Base-by-base conservation (phyloP, 768 basidiomycete genomes). In the Neoboletus subvelutipes region DNA sequence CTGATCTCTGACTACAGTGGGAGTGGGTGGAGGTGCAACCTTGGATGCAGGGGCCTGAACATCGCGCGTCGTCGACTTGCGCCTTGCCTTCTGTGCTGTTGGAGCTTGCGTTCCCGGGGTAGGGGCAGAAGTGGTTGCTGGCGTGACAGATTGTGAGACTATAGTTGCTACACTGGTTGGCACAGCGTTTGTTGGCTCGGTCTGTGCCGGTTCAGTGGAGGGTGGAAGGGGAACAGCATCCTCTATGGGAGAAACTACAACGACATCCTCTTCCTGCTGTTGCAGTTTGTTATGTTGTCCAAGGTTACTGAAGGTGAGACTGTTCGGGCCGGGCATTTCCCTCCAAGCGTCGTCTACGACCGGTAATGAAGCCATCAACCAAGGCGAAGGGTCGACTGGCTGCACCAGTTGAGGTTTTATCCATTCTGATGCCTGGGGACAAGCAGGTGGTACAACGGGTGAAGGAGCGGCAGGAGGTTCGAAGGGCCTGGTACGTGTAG, bases 201-300 rank as follows among this genome's bases (percentile, higher is more conserved):
- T 45, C 60, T 66, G 65, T 29, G 24, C 18, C 2, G 29, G 45
- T 51, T 60, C 65, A 17, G n/a, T 12, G 43, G 45, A 54, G 28
- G 68, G 50, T 24, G 57, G 58, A 36, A 64, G 57, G 57, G 57
- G 51, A 48, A 52, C 20, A 36, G 45, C 46, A 56, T 65, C 57
- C 26, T 68, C 62, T 45, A 49, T 22, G 17, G 64, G 49, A 54
- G 64, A 59, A 54, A 67, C 56, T 28, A 58, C 56, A 37, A 61
- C 36, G 43, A 62, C 52, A 50, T 59, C 64, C 26, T 67, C 75
- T 36, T 75, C 66, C 33, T 76, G 73, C 45, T 78, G 72, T 55
- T 82, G 78, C 49, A 82, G 74, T 59, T 79, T 78, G 57, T 83
- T 83, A 60, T 85, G 83, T 49, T 85, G 83, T 10, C 80, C 82